Conservation (phyloP, 805 yeast genomes). For the Myxozyma kluyveri region DNA sequence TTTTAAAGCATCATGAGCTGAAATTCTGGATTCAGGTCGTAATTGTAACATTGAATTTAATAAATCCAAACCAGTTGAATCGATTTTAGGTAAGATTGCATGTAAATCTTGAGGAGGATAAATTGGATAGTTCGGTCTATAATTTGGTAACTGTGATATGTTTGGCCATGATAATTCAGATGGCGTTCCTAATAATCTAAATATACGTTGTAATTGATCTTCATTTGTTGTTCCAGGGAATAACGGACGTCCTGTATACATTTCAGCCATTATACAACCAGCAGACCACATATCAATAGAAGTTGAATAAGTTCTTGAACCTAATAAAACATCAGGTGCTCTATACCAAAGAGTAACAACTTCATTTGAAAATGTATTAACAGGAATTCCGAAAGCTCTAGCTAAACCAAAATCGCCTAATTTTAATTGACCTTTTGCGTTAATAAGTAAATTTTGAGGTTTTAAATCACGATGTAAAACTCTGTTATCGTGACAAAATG, state of each 20-base stretch:
- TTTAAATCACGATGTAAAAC: conserved; percentile 81
- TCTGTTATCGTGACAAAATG: conserved; percentile 80
- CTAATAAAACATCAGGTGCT: conserved; percentile 94
- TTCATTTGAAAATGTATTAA: conserved; percentile 94
- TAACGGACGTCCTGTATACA: conserved; percentile 94
- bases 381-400: conserved; percentile 96
- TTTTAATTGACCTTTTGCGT: conserved; percentile 84
- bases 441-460: conserved; percentile 91
- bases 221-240: conserved; percentile 97
- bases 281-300: conserved; percentile 99
- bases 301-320: conserved; percentile 92
- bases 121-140: conserved; percentile 75
- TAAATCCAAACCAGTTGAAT: conserved; percentile 65
- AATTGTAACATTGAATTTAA: conserved; percentile 54
- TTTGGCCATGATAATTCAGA: conserved; percentile 97
- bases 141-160: conserved; percentile 82
- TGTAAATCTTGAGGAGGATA: conserved; percentile 87
- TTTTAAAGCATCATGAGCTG: conserved; percentile 53
- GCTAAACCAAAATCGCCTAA: conserved; percentile 97
- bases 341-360: conserved; percentile 98
- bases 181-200: conserved; percentile 94
- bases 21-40: conserved; percentile 52
- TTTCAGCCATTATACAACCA: conserved; percentile 96
- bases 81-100: conserved; percentile 64
- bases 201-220: conserved; percentile 88